Evolutionary conservation across 2,329 filamentous ascomycete species (phyloP), one percentile per base, ranked within the genome.

Genomic region (Xylaria sp.): DNA sequence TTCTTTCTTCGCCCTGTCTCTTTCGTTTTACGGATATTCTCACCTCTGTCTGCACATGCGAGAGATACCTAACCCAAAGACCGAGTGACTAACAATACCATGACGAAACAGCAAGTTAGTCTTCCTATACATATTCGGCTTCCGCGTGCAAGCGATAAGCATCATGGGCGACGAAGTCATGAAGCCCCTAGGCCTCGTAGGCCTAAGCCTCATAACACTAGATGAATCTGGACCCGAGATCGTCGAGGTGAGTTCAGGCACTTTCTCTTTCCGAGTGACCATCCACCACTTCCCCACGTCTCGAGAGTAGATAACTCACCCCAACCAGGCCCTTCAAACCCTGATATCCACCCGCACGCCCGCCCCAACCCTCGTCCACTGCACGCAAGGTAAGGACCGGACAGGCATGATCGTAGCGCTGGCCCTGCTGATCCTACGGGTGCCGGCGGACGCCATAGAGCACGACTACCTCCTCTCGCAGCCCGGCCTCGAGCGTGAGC

Each of bases 351-450:
- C 82, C 34, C n/a, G 43, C 2, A 72, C 78, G 0, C 83, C 83
- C 18, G 88, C 89, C 70, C 93, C 93, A 0, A 79, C 90, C 0
- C 77, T 97, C 8, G 81, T 96, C 2, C 93, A 97, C 79, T 97
- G 94, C 79, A 96, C 93, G 0, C 93, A 97, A 75, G 94, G 94
- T 66, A 97, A 97, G 77, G 94, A 97, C 76, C 87, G 94, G 2
- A 94, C 89, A 1, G 94, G 94, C 0, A 81, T 97, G 13, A 83
- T 92, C 12, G 83, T 93, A 5, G 82, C 91, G 46, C 81, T 97
- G 4, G 79, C 91, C 0, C 81, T 97, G 23, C 83, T 95, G 74
- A 81, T 92, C 12, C 82, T 92, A 3, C 80, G 79, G 8, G 79
- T 92, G 0, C 86, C 89, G 0, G 66, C 83, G 1, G 77, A 84